Evolutionary conservation across 805 yeast genomes (phyloP).

Genomic region (Phaffomyces thermotolerans): DNA sequence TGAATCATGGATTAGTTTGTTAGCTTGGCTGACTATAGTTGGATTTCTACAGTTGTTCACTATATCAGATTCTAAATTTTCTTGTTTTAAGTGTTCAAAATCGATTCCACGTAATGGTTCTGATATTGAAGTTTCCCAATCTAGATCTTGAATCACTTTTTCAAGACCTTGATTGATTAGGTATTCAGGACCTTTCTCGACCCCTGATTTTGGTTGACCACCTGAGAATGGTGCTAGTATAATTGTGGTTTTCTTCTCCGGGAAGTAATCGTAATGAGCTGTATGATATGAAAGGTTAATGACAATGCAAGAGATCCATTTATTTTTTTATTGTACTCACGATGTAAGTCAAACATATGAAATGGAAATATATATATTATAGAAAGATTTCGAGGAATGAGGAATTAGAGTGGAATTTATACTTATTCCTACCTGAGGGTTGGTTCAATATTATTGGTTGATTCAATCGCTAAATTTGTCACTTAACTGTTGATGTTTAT

Average conservation of each 20-base stretch:
- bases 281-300: background rate
- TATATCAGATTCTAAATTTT: constrained; percentile 38
- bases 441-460: too few relatives aligned
- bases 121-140: constrained; percentile 56
- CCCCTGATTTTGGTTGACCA: constrained; percentile 92
- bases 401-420: background rate
- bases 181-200: constrained; percentile 87
- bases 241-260: constrained; percentile 52
- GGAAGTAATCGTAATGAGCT: constrained; percentile 45
- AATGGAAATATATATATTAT: too few relatives aligned
- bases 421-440: background rate
- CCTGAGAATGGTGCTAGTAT: constrained; percentile 92
- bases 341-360: background rate
- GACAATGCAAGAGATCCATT: too few relatives aligned
- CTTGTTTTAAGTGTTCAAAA: constrained; percentile 34
- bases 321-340: too few relatives aligned
- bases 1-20: constrained; percentile 53
- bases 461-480: constrained; percentile 23
- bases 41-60: constrained; percentile 62
- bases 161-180: constrained; percentile 66
- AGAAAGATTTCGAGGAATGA: too few relatives aligned
- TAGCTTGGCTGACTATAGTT: constrained; percentile 66
- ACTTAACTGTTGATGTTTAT: constrained; percentile 13
- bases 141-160: constrained; percentile 53
- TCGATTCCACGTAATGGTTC: constrained; percentile 48